Conservation (phyloP, 1,139 yeast species). For the Yamadazyma trypodendri region DNA sequence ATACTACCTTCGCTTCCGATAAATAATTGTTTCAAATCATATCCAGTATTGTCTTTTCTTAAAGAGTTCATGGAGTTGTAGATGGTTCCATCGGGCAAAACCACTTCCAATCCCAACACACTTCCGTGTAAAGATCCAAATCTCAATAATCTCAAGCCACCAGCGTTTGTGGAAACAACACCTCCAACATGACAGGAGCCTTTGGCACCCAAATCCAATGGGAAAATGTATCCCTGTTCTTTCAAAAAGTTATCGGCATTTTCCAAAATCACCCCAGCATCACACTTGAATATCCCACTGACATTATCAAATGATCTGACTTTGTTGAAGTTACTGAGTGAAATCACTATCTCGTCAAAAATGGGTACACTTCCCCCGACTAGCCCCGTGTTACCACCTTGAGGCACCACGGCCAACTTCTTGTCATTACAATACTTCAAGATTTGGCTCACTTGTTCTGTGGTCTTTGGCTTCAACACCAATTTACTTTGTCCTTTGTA, state of each 20-base stretch:
- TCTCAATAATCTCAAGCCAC: slow-evolving; percentile 84
- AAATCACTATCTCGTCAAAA: slow-evolving; percentile 83
- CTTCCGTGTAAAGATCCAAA: slow-evolving; percentile 94
- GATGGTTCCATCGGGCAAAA: slow-evolving; percentile 84
- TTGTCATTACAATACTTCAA: slow-evolving; percentile 79
- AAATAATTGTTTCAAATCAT: slow-evolving; percentile 85
- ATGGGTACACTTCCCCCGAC: slow-evolving; percentile 96
- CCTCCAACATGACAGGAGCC: slow-evolving; percentile 98
- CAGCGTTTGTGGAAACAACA: slow-evolving; percentile 93
- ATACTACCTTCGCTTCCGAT: slow-evolving; percentile 93
- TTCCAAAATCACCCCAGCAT: slow-evolving; percentile 89
- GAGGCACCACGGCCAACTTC: slow-evolving; percentile 86
- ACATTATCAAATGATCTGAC: slow-evolving; percentile 78
- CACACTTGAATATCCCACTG: slow-evolving; percentile 83
- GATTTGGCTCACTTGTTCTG: slow-evolving; percentile 75
- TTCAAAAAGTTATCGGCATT: slow-evolving; percentile 77
- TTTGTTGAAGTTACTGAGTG: slow-evolving; percentile 69
- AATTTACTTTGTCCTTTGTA: slow-evolving; percentile 83
- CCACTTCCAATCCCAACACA: slow-evolving; percentile 89
- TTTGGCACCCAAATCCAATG: slow-evolving; percentile 93
- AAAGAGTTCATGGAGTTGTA: slow-evolving; percentile 77
- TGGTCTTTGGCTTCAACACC: slow-evolving; percentile 81
- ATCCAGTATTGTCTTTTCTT: slow-evolving; percentile 93
- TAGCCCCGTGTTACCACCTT: slow-evolving; percentile 95
- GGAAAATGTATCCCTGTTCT: slow-evolving; percentile 86